Evolutionary conservation across 495 filamentous ascomycete genomes (phyloP).

Genomic region (Hypoxylon intermedium): DNA sequence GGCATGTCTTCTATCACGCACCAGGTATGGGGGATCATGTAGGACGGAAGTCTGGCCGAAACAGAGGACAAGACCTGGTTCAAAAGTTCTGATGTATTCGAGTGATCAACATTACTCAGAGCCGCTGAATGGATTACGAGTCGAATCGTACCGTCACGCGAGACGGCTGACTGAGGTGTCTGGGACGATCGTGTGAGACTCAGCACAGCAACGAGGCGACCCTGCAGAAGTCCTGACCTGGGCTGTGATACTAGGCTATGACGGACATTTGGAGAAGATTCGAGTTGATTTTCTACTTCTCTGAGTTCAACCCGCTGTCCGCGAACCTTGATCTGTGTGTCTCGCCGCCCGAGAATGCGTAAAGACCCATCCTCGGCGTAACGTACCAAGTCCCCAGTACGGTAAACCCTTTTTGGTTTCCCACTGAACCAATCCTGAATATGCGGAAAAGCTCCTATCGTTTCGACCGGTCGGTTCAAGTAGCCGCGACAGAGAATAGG

Average conservation of each 20-base stretch:
- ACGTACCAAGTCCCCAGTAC: slow-evolving; percentile 66
- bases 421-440: not conserved
- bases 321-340: slow-evolving; percentile 49
- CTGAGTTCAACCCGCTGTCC: slow-evolving; percentile 52
- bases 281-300: slow-evolving; percentile 67
- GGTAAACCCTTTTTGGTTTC: slow-evolving; percentile 51
- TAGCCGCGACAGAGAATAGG: slow-evolving; percentile 56
- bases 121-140: no score
- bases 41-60: slow-evolving; percentile 6
- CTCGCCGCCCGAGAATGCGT: slow-evolving; percentile 52
- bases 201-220: slow-evolving; percentile 5
- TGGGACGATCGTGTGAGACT: slow-evolving; percentile 1
- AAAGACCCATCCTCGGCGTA: slow-evolving; percentile 62
- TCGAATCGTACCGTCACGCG: no score
- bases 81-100: no score
- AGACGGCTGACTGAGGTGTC: not conserved
- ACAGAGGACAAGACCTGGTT: not conserved
- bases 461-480: slow-evolving; percentile 46
- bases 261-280: slow-evolving; percentile 8
- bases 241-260: not conserved
- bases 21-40: slow-evolving; percentile 5
- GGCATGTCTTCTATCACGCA: not conserved
- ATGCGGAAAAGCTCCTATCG: not conserved
- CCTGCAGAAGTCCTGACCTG: no score
- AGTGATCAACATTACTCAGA: no score